phyloP scores from a whole-genome alignment of 164 flowering plant species.

The Protea cynaroides region DNA sequence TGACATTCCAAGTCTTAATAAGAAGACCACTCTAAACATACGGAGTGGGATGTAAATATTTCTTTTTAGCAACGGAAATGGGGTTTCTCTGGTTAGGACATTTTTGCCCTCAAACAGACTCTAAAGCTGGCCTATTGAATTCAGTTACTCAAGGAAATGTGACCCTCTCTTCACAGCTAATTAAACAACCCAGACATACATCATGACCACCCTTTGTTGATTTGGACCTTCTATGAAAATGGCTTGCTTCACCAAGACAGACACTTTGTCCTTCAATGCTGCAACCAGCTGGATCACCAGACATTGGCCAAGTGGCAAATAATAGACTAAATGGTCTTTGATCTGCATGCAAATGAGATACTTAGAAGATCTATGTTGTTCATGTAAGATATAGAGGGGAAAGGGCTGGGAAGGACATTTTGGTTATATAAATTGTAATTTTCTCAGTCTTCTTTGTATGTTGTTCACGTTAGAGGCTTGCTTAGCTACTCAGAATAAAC shows the following conservation, averaged over 20 bases:
- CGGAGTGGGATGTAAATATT: background rate
- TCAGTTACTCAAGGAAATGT: no score
- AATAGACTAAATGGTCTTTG: background rate
- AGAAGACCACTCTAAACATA: slow-evolving; percentile 39
- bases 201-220: no score
- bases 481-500: background rate
- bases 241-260: background rate
- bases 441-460: background rate
- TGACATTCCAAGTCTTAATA: slow-evolving; percentile 48
- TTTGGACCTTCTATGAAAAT: no score
- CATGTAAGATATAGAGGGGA: background rate
- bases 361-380: no score
- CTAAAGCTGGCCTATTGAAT: background rate
- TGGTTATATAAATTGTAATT: background rate
- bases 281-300: no score
- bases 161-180: no score
- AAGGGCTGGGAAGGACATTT: background rate
- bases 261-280: no score
- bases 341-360: background rate
- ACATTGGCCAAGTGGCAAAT: no score
- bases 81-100: slow-evolving; percentile 4
- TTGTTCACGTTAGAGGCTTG: background rate
- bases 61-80: background rate
- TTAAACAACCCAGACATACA: no score
- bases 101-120: background rate